phyloP scores from a whole-genome alignment of 1,139 yeast genomes.

The Wickerhamomyces sp. region DNA sequence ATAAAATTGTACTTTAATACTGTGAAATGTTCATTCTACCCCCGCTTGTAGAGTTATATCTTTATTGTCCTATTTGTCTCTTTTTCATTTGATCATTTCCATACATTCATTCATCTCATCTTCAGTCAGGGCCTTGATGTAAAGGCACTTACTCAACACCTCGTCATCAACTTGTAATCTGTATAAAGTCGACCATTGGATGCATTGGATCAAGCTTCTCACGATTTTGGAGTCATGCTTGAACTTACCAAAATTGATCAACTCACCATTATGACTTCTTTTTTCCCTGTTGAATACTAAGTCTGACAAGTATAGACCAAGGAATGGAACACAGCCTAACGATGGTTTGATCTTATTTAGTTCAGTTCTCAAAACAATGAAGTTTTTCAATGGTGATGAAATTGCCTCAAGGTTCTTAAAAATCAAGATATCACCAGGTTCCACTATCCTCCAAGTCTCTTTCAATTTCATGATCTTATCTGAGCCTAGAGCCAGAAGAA shows the following conservation, averaged over 20 bases:
- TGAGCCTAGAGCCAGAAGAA: conserved; percentile 77
- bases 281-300: conserved; percentile 76
- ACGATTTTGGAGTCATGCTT: conserved; percentile 75
- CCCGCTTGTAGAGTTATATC: too few species aligned
- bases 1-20: too few species aligned
- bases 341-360: conserved; percentile 61
- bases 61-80: too few species aligned
- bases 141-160: conserved; percentile 74
- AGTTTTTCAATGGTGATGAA: conserved; percentile 62
- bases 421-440: conserved; percentile 50
- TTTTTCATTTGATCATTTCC: conserved; percentile 1
- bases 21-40: too few species aligned
- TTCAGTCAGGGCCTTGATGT: conserved; percentile 69
- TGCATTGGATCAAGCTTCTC: conserved; percentile 71
- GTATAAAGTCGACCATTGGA: conserved; percentile 79
- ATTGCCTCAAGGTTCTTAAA: conserved; percentile 61
- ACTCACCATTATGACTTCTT: conserved; percentile 30
- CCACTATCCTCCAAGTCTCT: conserved; percentile 70
- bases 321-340: conserved; percentile 83
- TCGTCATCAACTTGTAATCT: conserved; percentile 46
- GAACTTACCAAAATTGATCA: conserved; percentile 73
- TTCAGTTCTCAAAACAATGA: conserved; percentile 57
- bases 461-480: conserved; percentile 55
- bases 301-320: conserved; percentile 82
- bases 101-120: conserved; percentile 61